A percentile compares a stretch with the other conserved stretches of the same genome.
Evolutionary conservation across 2,329 filamentous ascomycete species (phyloP).

Genomic region (Fusarium burgessii): DNA sequence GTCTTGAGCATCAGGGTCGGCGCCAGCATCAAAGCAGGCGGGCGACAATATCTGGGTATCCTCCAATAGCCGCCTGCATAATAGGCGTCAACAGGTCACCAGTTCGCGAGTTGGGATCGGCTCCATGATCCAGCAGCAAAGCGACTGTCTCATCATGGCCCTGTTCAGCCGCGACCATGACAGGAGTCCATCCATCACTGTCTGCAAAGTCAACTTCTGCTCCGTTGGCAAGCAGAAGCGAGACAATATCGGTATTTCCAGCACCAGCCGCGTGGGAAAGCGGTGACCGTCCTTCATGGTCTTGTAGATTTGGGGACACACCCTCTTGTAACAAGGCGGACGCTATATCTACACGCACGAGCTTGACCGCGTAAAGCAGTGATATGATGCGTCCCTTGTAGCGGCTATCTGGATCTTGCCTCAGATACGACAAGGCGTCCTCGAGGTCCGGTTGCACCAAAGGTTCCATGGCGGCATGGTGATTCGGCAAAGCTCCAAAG

Average conservation of each 20-base stretch:
- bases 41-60: rapidly evolving
- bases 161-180: neutral
- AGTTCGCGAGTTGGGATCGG: neutral
- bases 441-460: neutral
- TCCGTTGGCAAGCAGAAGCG: neutral
- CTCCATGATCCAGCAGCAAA: neutral
- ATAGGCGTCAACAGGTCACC: neutral
- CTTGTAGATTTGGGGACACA: neutral
- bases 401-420: neutral
- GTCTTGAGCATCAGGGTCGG: neutral
- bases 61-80: neutral
- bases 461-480: neutral
- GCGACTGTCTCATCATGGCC: neutral
- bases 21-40: rapidly evolving
- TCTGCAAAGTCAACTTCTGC: neutral
- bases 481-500: neutral
- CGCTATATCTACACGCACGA: neutral
- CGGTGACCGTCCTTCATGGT: neutral
- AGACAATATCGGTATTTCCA: neutral
- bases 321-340: rapidly evolving
- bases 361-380: rapidly evolving
- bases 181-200: neutral
- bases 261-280: neutral
- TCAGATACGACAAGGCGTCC: neutral
- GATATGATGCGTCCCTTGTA: neutral